These are phyloP conservation scores for Bocquillonia castaneifolia DNA, from an alignment of 441 rosid genomes.

Conservation along the genomic window DNA sequence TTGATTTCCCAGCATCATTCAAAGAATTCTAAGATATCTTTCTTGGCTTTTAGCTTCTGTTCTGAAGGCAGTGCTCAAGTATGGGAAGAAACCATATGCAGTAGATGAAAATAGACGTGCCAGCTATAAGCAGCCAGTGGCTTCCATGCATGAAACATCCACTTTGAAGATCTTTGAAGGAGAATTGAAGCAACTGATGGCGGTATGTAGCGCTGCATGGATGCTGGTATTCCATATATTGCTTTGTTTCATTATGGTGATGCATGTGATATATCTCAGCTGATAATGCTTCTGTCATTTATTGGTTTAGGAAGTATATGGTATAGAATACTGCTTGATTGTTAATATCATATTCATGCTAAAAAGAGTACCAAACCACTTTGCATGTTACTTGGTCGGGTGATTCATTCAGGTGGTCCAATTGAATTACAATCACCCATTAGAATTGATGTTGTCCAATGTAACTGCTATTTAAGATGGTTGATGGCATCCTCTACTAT, in stretches of 20 bases:
- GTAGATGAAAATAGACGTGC: slow-evolving; percentile 74
- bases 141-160: slow-evolving; percentile 38
- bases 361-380: not conserved
- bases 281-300: not conserved
- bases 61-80: slow-evolving; percentile 59
- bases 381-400: not conserved
- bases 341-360: not conserved
- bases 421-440: not conserved
- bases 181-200: slow-evolving; percentile 57
- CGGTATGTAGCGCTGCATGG: too few species aligned
- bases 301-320: not conserved
- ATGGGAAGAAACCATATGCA: slow-evolving; percentile 61
- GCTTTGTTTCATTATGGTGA: not conserved
- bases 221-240: too few species aligned
- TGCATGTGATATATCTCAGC: not conserved
- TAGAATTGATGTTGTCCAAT: not conserved
- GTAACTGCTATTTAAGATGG: not conserved
- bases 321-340: not conserved
- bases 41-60: slow-evolving; percentile 56
- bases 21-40: slow-evolving; percentile 9
- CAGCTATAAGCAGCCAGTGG: slow-evolving; percentile 39
- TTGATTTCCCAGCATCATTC: not conserved
- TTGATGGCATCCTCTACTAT: slow-evolving; percentile 4
- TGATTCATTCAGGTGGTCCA: not conserved
- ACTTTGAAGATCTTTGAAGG: slow-evolving; percentile 42